A percentile compares a stretch with the other conserved stretches of the same genome.
Conservation (phyloP, 805 yeast species). For the Metschnikowia peoriensis region DNA sequence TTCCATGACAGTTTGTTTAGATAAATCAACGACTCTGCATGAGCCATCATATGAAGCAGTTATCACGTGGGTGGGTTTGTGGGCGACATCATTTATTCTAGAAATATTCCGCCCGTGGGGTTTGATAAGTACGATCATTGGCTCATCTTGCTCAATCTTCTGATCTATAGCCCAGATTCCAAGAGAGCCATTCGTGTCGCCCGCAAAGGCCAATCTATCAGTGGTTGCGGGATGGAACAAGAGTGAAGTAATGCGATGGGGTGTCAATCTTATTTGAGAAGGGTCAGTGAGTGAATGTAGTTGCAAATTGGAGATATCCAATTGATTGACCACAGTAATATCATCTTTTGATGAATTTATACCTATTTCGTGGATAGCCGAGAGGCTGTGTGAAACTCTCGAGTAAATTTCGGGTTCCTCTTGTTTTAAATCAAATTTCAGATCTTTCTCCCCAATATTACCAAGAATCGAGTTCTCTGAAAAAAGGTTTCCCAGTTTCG, state of each 20-base stretch:
- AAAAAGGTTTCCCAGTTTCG: conserved; percentile 34
- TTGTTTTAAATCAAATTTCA: background rate
- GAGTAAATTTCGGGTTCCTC: background rate
- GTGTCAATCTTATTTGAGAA: conserved; percentile 47
- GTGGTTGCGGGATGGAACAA: conserved; percentile 71
- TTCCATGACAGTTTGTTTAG: conserved; percentile 57
- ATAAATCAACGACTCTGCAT: conserved; percentile 67
- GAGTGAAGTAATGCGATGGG: conserved; percentile 71
- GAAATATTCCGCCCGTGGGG: conserved; percentile 78
- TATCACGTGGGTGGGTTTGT: conserved; percentile 52
- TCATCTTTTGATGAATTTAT: background rate
- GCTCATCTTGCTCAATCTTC: conserved; percentile 36
- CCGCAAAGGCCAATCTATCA: conserved; percentile 70
- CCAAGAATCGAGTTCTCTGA: conserved; percentile 21
- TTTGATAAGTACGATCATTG: conserved; percentile 61
- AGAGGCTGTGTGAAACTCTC: background rate
- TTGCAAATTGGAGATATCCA: background rate
- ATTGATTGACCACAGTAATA: too few relatives aligned
- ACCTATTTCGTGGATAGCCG: background rate
- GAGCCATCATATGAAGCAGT: conserved; percentile 89
- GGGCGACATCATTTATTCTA: conserved; percentile 52
- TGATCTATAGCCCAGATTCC: conserved; percentile 84
- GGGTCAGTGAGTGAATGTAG: conserved; percentile 4
- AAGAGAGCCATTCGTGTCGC: conserved; percentile 83
- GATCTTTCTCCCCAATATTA: background rate